Base-by-base conservation (phyloP, 2,329 filamentous ascomycete species). In the Colletotrichum brevisporum region DNA sequence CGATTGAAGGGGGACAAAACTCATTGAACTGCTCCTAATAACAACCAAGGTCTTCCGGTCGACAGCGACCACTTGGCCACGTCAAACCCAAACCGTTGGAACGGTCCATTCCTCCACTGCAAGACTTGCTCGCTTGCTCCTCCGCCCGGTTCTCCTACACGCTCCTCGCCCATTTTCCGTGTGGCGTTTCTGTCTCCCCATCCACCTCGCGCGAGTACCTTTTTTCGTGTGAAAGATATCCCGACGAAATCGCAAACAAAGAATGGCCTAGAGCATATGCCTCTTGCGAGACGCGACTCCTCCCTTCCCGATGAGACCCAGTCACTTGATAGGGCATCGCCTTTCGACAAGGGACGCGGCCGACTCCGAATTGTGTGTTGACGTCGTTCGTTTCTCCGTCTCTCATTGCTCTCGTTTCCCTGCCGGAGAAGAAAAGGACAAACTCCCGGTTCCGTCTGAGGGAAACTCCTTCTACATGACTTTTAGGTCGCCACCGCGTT, bases 401-500 rank as follows among this genome's bases (percentile, higher is more conserved):
- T 65, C 65, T 68, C 65, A 68, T 68, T 68, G 65, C 61, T 58
- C 65, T 69, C 66, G 56, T 69, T 66, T 66, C 66, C 66, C 66
- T 50, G 26, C 48, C 26, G 66, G 58, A 65, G 31, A 66, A 58
- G 57, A 57, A 69, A 66, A 65, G 48, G 21, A 50, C 55, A 69
- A 60, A 66, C 66, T 69, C 66, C 66, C 21, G 58, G 50, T 65
- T 67, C 62, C 55, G 50, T 69, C 61, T 70, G 71, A 53, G 61
- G 71, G 64, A 69, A 72, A 72, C 69, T 72, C 71, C 64, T 63
- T 72, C 71, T 71, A 72, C 71, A 72, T 71, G 71, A 72, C 58
- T 72, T 71, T 72, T 71, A 54, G 54, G 31, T 65, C 61, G 69
- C 71, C 71, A 60, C 21, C 60, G 71, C 71, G 59, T 24, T 69